Base-by-base conservation (phyloP, 805 yeast genomes). In the Wickerhamomyces silvicola region DNA sequence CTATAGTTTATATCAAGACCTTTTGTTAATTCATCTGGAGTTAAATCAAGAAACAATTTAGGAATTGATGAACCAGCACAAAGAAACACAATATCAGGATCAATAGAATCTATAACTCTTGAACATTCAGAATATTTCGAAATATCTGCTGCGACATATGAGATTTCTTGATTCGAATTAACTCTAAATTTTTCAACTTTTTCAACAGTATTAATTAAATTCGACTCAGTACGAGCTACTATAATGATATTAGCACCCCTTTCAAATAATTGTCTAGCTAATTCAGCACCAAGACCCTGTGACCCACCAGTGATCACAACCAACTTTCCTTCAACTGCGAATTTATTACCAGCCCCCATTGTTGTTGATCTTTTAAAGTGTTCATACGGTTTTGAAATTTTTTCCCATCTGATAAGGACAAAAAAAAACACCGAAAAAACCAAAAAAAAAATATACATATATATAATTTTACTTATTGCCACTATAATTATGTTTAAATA, bases 261-360 rank as follows among this genome's bases (percentile, higher is more conserved):
- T 2, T 64, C 38, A 35, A 68, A 73, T 28, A 79, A 60, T 34
- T 70, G 65, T 25, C 62, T 60, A 0, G 94, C 95, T 35, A 90
- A 56, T 23, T 81, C 83, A 4, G 77, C 77, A 0, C 98, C 98
- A 1, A 90, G 63, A 0, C 98, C 98, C 50, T 90, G 98, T 0
- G 96, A 86, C 0, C 86, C 97, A 4, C 98, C 98, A 0, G 95
- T 74, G n/a, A 90, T 68, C 12, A 90, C 68, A 3, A 81, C 87
- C 1, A 72, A 52, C 31, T 67, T 61, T 9, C 72, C 62, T 4
- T 36, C 38, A 12, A 56, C 38, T 10, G 43, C 29, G 27, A 50
- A 50, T 20, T 46, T 41, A 4, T 47, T 47, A 1, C 34, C 10
- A 17, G 39, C 37, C 15, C 39, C 17, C 32, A 28, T n/a, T n/a